These are phyloP conservation scores for Chaetomium fimeti DNA, from an alignment of 495 filamentous ascomycete species.

Conservation along the genomic window DNA sequence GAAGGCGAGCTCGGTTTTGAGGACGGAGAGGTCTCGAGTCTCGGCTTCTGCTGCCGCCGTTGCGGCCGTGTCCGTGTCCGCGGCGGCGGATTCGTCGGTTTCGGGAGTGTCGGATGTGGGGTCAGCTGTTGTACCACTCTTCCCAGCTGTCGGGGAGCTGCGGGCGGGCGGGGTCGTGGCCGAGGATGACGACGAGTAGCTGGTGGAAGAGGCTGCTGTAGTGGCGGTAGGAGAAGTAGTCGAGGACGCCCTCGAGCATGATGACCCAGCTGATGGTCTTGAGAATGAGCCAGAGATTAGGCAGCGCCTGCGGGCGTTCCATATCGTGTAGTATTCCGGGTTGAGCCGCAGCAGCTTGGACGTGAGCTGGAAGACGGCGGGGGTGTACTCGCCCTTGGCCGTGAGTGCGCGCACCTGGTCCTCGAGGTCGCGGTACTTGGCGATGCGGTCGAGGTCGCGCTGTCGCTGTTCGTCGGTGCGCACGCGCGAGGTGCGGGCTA, in stretches of 20 bases:
- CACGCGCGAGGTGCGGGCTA: slow-evolving; percentile 52
- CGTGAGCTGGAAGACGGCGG: slow-evolving; percentile 68
- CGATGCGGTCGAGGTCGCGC: slow-evolving; percentile 74
- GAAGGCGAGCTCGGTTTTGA: slow-evolving; percentile 69
- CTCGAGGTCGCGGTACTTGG: slow-evolving; percentile 71
- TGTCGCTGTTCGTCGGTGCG: slow-evolving; percentile 65
- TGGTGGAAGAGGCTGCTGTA: slow-evolving; percentile 52
- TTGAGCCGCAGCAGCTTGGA: slow-evolving; percentile 79
- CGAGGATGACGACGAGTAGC: slow-evolving; percentile 49
- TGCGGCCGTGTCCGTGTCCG: background rate
- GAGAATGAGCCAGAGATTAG: slow-evolving; percentile 57
- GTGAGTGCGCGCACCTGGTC: slow-evolving; percentile 62
- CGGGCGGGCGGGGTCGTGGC: slow-evolving; percentile 48
- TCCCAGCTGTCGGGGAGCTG: slow-evolving; percentile 52
- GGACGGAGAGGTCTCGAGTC: slow-evolving; percentile 36
- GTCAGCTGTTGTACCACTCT: slow-evolving; percentile 57
- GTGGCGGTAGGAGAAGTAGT: slow-evolving; percentile 53
- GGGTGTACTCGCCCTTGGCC: slow-evolving; percentile 57
- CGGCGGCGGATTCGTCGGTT: background rate
- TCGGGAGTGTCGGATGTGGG: background rate
- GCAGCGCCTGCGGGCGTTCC: slow-evolving; percentile 84
- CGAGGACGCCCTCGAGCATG: slow-evolving; percentile 56
- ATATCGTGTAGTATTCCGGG: slow-evolving; percentile 97
- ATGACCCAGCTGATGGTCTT: slow-evolving; percentile 50
- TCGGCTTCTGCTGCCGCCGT: slow-evolving; percentile 10